phyloP scores from a whole-genome alignment of 352 stramenopile species.

The Globisporangium acanthophoron region DNA sequence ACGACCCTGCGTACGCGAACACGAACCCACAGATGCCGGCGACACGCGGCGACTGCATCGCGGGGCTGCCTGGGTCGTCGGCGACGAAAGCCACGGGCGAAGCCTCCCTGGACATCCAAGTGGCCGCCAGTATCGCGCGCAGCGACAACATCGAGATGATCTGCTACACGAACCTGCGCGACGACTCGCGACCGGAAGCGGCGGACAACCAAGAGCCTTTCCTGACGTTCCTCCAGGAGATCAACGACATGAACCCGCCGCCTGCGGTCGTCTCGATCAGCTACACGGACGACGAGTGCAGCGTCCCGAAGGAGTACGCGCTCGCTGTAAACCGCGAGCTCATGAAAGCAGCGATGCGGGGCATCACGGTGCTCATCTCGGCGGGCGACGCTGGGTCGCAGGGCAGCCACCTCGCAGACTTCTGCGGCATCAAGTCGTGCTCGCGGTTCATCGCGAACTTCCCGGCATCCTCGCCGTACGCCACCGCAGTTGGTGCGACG shows the following conservation, averaged over 20 bases:
- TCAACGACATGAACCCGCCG: slow-evolving; percentile 58
- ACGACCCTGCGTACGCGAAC: slow-evolving; percentile 16
- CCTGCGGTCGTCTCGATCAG: slow-evolving; percentile 73
- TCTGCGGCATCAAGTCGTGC: slow-evolving; percentile 35
- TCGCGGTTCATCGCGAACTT: slow-evolving; percentile 63
- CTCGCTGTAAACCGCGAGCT: slow-evolving; percentile 63
- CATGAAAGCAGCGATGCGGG: slow-evolving; percentile 64
- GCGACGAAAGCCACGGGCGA: slow-evolving; percentile 39
- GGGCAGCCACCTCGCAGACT: slow-evolving; percentile 44
- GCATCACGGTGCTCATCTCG: slow-evolving; percentile 63
- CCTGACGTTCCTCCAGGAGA: slow-evolving; percentile 57
- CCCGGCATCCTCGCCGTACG: slow-evolving; percentile 66
- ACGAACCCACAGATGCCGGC: slow-evolving; percentile 15
- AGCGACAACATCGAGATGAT: slow-evolving; percentile 48
- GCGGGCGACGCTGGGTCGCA: slow-evolving; percentile 59
- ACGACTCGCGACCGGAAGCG: slow-evolving; percentile 33
- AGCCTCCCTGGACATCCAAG: slow-evolving; percentile 66
- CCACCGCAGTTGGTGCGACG: slow-evolving; percentile 62
- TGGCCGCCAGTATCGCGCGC: slow-evolving; percentile 35
- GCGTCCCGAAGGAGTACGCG: slow-evolving; percentile 44
- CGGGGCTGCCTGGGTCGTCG: slow-evolving; percentile 2
- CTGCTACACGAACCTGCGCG: slow-evolving; percentile 54
- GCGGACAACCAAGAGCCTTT: slow-evolving; percentile 82
- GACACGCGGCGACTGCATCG: slow-evolving; percentile 38
- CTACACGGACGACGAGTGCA: slow-evolving; percentile 81